A percentile compares a stretch with the other conserved stretches of the same genome.
phyloP scores from a whole-genome alignment of 2,329 filamentous ascomycete genomes.

The Fonsecaea nubica region DNA sequence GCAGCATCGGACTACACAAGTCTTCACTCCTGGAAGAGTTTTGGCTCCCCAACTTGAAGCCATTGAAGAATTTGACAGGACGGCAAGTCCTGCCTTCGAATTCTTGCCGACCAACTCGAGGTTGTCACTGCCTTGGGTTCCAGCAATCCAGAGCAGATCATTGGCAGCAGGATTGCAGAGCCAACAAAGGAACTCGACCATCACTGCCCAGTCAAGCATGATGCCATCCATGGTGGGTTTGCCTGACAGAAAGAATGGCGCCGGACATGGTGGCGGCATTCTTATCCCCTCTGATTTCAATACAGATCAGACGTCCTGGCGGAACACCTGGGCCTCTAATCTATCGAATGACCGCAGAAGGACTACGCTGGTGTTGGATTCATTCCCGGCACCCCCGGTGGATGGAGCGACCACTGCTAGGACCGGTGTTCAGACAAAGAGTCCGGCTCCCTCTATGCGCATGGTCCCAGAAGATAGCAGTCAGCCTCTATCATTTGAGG shows the following conservation, averaged over 20 bases:
- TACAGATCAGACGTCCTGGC: constrained; percentile 48
- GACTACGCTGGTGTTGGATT: constrained; percentile 45
- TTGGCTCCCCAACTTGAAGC: not conserved
- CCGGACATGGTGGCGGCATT: constrained; percentile 51
- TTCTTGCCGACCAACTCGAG: not conserved
- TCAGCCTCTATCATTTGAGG: constrained; percentile 26
- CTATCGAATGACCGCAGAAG: constrained; percentile 47
- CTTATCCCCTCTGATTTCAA: constrained; percentile 47
- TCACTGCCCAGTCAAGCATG: constrained; percentile 28
- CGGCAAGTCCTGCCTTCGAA: not conserved
- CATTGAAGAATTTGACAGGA: not conserved
- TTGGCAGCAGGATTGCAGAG: constrained; percentile 2
- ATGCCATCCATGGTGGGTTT: constrained; percentile 40
- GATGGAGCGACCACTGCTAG: constrained; percentile 13
- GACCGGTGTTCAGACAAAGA: constrained; percentile 8
- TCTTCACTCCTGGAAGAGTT: not conserved
- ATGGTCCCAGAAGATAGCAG: constrained; percentile 16
- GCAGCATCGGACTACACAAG: constrained; percentile 34
- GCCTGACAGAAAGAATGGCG: constrained; percentile 50
- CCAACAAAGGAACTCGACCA: constrained; percentile 33
- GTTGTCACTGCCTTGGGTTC: not conserved
- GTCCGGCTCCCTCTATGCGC: constrained; percentile 8
- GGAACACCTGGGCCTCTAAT: constrained; percentile 46
- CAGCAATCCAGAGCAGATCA: not conserved
- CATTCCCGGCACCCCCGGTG: constrained; percentile 32